These are phyloP conservation scores for Trypanosomatidae sp. DNA, from an alignment of 208 protist genomes.

Conservation along the genomic window DNA sequence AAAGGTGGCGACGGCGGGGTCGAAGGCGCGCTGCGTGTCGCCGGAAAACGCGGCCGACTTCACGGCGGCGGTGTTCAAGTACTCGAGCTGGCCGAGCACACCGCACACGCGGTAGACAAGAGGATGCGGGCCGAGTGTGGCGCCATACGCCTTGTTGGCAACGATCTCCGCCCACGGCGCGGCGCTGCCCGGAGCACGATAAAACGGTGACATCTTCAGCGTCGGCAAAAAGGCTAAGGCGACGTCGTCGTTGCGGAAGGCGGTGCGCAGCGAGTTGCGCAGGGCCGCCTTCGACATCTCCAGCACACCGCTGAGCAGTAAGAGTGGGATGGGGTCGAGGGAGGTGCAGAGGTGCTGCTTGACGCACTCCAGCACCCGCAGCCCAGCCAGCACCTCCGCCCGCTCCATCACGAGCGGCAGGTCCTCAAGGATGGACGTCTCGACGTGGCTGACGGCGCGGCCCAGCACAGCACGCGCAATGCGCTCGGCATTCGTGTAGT, in stretches of 20 bases:
- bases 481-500: slow-evolving; percentile 53
- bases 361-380: slow-evolving; percentile 68
- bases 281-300: slow-evolving; percentile 71
- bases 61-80: slow-evolving; percentile 60
- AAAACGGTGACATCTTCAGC: slow-evolving; percentile 44
- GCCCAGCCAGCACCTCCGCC: slow-evolving; percentile 51
- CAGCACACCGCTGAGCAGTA: slow-evolving; percentile 79
- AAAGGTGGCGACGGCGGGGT: slow-evolving; percentile 34
- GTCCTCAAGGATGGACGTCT: slow-evolving; percentile 40
- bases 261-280: slow-evolving; percentile 42
- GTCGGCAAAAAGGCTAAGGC: slow-evolving; percentile 43
- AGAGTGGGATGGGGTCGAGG: slow-evolving; percentile 74
- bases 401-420: slow-evolving; percentile 58
- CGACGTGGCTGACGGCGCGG: slow-evolving; percentile 34
- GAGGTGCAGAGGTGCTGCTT: slow-evolving; percentile 82
- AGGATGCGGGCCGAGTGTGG: slow-evolving; percentile 61
- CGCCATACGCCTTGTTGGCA: slow-evolving; percentile 39
- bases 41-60: slow-evolving; percentile 36
- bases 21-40: slow-evolving; percentile 27
- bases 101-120: slow-evolving; percentile 51
- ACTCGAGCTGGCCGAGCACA: slow-evolving; percentile 57
- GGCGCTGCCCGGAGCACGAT: slow-evolving; percentile 16
- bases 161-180: slow-evolving; percentile 26
- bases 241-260: slow-evolving; percentile 59
- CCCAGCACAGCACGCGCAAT: slow-evolving; percentile 61